Evolutionary conservation across 78 protist genomes (phyloP).

Genomic region (Dictyostelium firmibasis): DNA sequence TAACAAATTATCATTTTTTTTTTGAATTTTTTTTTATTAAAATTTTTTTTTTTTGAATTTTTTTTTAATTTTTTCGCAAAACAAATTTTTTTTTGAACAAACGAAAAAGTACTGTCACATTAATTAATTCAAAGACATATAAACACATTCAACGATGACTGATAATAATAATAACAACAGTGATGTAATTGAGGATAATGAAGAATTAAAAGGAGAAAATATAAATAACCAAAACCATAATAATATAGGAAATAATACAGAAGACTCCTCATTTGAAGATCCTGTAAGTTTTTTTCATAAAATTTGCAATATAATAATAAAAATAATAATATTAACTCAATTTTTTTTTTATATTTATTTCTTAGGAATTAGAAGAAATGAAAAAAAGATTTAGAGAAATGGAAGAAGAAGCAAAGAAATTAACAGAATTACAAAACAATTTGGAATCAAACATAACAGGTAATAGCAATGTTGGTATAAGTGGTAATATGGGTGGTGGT

Average conservation of each 20-base stretch:
- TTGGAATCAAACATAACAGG: not conserved
- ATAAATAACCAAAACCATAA: not conserved
- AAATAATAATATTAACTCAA: not conserved
- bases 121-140: too few relatives aligned
- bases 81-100: too few relatives aligned
- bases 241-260: too few relatives aligned
- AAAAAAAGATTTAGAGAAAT: conserved; percentile 65
- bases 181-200: not conserved
- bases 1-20: too few relatives aligned
- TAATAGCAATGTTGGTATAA: not conserved
- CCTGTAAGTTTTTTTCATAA: not conserved
- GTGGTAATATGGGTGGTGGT: not conserved
- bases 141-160: not conserved
- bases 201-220: not conserved
- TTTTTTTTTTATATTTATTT: not conserved
- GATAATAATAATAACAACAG: not conserved
- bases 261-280: not conserved
- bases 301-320: too few relatives aligned
- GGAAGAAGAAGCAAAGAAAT: conserved; percentile 69
- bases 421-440: conserved; percentile 42
- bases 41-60: too few relatives aligned
- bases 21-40: too few relatives aligned
- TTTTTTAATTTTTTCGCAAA: too few relatives aligned
- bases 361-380: conserved; percentile 63
- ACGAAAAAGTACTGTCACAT: too few relatives aligned